phyloP scores from a whole-genome alignment of 1,139 yeast genomes.

The Pichia sp. region DNA sequence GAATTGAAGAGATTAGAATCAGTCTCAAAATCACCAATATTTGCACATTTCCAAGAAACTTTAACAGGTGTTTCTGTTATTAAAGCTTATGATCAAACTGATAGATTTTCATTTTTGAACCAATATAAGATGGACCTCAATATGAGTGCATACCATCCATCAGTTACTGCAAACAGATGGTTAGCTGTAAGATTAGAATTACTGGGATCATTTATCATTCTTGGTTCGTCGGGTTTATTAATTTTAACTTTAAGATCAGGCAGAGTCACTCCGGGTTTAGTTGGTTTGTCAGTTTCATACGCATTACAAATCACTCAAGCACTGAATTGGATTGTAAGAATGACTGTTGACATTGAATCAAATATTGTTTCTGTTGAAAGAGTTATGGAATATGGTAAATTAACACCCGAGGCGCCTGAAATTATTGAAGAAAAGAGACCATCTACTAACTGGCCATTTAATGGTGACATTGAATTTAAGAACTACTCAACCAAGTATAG shows the following conservation, averaged over 20 bases:
- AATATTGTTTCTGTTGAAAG: slow-evolving; percentile 96
- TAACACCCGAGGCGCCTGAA: slow-evolving; percentile 78
- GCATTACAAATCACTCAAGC: slow-evolving; percentile 90
- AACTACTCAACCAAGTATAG: slow-evolving; percentile 82
- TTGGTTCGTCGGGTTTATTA: slow-evolving; percentile 78
- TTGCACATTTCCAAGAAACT: slow-evolving; percentile 95
- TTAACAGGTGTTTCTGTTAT: slow-evolving; percentile 84
- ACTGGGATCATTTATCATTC: slow-evolving; percentile 79
- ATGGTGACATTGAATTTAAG: slow-evolving; percentile 65
- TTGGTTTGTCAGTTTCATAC: slow-evolving; percentile 89
- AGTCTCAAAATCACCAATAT: slow-evolving; percentile 87
- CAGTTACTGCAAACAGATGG: slow-evolving; percentile 96
- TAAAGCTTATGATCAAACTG: slow-evolving; percentile 76
- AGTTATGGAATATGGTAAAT: slow-evolving; percentile 73
- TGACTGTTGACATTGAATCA: slow-evolving; percentile 97
- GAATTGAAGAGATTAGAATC: slow-evolving; percentile 93
- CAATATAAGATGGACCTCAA: slow-evolving; percentile 75
- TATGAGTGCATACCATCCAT: slow-evolving; percentile 87
- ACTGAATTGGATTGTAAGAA: slow-evolving; percentile 93
- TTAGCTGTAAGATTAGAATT: slow-evolving; percentile 88
- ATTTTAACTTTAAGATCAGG: slow-evolving; percentile 65
- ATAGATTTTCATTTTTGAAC: slow-evolving; percentile 67
- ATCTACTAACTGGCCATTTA: slow-evolving; percentile 63
- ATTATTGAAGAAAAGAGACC: slow-evolving; percentile 69
- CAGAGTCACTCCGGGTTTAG: slow-evolving; percentile 74